phyloP scores from a whole-genome alignment of 2,329 filamentous ascomycete genomes.

The Diaporthe nobilis region DNA sequence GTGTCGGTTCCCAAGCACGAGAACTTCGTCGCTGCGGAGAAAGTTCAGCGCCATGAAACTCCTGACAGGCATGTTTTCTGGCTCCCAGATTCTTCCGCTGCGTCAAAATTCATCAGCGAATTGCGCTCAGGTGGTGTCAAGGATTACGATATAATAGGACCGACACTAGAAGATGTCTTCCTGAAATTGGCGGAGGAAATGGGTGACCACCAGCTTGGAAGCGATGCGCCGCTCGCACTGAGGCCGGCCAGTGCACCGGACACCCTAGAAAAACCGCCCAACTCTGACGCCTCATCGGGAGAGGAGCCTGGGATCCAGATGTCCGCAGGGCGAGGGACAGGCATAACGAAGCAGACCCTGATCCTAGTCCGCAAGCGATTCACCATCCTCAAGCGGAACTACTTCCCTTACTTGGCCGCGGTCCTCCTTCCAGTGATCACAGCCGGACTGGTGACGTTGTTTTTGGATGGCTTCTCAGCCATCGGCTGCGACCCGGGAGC shows the following conservation, averaged over 20 bases:
- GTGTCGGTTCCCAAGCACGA: conserved; percentile 72
- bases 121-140: conserved; percentile 77
- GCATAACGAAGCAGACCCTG: conserved; percentile 68
- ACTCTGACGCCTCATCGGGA: conserved; percentile 34
- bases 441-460: conserved; percentile 83
- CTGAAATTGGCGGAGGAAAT: conserved; percentile 87
- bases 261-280: conserved; percentile 16
- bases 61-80: conserved; percentile 75
- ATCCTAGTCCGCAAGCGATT: conserved; percentile 85
- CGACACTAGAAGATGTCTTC: conserved; percentile 94
- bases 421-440: conserved; percentile 84
- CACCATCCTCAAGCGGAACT: conserved; percentile 84
- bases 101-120: conserved; percentile 77
- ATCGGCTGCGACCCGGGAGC: conserved; percentile 67
- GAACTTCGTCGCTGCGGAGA: conserved; percentile 23
- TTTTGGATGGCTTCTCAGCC: conserved; percentile 70
- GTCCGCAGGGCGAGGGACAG: conserved; percentile 36
- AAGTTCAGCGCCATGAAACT: conserved; percentile 19
- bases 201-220: conserved; percentile 58
- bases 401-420: conserved; percentile 81
- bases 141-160: conserved; percentile 89
- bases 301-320: conserved; percentile 35
- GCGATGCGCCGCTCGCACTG: conserved; percentile 39
- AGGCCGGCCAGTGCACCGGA: conserved; percentile 38
- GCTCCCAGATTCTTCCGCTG: conserved; percentile 77